Evolutionary conservation across 2,329 filamentous ascomycete species (phyloP).

Genomic region (Huntiella bhutanensis): DNA sequence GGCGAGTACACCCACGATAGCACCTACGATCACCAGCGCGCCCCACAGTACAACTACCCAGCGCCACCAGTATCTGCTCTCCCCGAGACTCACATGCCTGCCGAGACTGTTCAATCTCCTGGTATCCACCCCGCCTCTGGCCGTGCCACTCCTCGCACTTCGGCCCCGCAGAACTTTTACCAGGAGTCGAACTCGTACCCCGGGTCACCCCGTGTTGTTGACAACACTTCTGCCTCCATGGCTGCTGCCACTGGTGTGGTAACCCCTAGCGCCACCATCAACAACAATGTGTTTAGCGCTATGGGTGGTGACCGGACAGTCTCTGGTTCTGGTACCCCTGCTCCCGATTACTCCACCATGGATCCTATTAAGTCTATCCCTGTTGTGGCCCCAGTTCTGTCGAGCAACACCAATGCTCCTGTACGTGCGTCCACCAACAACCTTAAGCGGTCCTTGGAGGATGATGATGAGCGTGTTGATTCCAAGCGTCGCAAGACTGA

Average conservation of each 20-base stretch:
- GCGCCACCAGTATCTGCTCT: constrained; percentile 47
- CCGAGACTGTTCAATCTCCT: constrained; percentile 69
- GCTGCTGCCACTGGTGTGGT: too few species aligned
- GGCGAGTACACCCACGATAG: constrained; percentile 72
- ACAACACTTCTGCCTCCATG: too few species aligned
- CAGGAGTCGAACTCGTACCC: constrained; percentile 48
- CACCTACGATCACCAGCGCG: constrained; percentile 51
- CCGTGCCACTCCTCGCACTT: constrained; percentile 67
- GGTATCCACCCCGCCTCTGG: constrained; percentile 36
- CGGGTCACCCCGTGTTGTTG: constrained; percentile 49
- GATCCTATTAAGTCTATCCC: constrained; percentile 32
- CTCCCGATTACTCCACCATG: constrained; percentile 52
- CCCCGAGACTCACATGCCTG: constrained; percentile 59
- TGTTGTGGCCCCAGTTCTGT: constrained; percentile 35
- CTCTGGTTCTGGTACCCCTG: constrained; percentile 43
- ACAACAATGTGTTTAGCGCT: constrained; percentile 74
- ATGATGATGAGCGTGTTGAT: constrained; percentile 40
- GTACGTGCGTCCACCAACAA: constrained; percentile 45
- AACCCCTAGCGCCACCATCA: constrained; percentile 29
- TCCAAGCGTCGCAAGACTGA: constrained; percentile 68
- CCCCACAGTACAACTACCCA: constrained; percentile 55
- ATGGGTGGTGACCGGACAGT: constrained; percentile 60
- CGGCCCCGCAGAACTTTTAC: constrained; percentile 53
- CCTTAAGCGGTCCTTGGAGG: constrained; percentile 32
- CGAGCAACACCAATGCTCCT: constrained; percentile 16